A percentile compares a stretch with the other conserved stretches of the same genome.
Conservation (phyloP, 371 early-diverging fungal species). For the Zychaea mexicana region DNA sequence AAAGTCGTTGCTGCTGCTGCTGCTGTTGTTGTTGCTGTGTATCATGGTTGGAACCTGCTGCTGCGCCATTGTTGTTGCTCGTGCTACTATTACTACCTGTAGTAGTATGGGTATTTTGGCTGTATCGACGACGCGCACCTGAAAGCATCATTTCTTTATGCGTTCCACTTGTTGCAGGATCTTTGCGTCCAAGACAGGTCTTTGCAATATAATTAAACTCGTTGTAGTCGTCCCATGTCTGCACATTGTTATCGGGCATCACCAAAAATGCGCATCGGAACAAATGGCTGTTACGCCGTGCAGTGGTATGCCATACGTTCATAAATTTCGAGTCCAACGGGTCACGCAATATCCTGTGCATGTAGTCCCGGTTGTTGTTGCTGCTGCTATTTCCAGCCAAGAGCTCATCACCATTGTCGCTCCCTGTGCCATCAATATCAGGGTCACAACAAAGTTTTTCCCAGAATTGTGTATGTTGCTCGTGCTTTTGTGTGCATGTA, state of each 20-base stretch:
- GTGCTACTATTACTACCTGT: background rate
- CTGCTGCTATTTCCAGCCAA: background rate
- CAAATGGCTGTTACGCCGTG: conserved; percentile 54
- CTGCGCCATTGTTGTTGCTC: background rate
- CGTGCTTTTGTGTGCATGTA: background rate
- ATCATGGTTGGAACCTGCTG: background rate
- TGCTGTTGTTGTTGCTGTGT: no score
- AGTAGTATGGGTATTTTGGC: background rate
- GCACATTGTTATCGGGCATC: conserved; percentile 73
- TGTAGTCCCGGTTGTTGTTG: background rate
- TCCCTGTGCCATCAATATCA: conserved; percentile 1
- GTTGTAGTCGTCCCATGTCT: conserved; percentile 63
- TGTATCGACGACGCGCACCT: background rate
- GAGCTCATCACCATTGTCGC: background rate
- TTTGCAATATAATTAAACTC: conserved; percentile 51
- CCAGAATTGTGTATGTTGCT: conserved; percentile 26
- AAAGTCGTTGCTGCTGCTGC: no score
- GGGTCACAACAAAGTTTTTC: conserved; percentile 23
- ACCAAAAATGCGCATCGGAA: conserved; percentile 67
- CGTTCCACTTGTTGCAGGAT: conserved; percentile 16
- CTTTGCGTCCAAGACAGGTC: conserved; percentile 25
- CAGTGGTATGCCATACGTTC: conserved; percentile 51
- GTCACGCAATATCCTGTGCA: conserved; percentile 32
- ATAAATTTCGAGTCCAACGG: conserved; percentile 58
- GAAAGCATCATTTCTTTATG: background rate